Evolutionary conservation across 1,139 yeast genomes (phyloP), one percentile per base, ranked within the genome.

Genomic region (Fermentozyma sake): DNA sequence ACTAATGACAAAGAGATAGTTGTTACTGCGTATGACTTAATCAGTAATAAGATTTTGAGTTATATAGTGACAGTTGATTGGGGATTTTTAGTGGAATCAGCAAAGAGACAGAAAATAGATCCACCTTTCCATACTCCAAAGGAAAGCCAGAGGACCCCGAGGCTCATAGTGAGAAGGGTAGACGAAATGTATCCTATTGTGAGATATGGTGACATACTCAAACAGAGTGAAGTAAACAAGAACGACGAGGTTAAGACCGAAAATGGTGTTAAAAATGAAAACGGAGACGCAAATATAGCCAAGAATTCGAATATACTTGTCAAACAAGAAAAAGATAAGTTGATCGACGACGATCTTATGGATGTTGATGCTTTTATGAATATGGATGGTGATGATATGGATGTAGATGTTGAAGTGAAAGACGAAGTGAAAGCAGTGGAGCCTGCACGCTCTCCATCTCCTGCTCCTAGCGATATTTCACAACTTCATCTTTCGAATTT

Each of bases 21-120:
- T 4, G 47, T 81, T 4, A 66, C 67, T 1, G 68, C 72, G 2
- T 72, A 64, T 42, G 72, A 71, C 31, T 47, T 64, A 0, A 31
- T 54, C 3, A 54, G 69, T 0, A 48, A 57, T 8, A 48, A 48
- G n/a, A 50, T 82, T 9, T 57, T 61, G 27, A 59, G 78, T 1
- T 80, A 67, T 45, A 48, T 58, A 9, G 50, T 79, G 3, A 35
- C 50, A 1, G 58, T 82, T 8, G 72, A 77, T 32, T 82, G 91
- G 93, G 81, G 82, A 1, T 71, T 59, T 34, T 52, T 75, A 24
- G 48, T 52, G 2, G 68, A 64, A 29, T 62, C 77, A 5, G 75
- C 78, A 3, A 58, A 54, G 26, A 60, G 62, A 24, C 71, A 74
- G 34, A 60, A 63, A 33, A 54, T 58, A 3, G 72, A 68, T 32